Evolutionary conservation across 2,329 filamentous ascomycete genomes (phyloP).

Genomic region (Aspergillus piperis): DNA sequence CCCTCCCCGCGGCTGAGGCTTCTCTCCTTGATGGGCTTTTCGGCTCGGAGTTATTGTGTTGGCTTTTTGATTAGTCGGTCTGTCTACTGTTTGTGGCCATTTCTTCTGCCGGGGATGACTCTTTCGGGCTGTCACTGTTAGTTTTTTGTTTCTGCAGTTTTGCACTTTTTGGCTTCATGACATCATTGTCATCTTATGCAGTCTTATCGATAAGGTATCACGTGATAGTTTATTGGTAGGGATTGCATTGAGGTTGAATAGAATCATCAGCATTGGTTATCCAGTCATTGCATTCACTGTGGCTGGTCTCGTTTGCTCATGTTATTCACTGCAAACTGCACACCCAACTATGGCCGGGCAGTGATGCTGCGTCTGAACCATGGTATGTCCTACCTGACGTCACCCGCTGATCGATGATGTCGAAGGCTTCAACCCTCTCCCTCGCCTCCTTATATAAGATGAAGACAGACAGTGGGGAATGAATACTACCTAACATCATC

Average conservation of each 20-base stretch:
- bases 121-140: too few species aligned
- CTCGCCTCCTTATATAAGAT: neutral
- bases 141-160: neutral
- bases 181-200: neutral
- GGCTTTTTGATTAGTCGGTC: neutral
- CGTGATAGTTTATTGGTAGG: neutral
- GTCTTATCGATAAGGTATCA: conserved; percentile 3
- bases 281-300: neutral
- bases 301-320: neutral
- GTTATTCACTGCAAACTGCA: neutral
- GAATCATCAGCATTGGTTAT: neutral
- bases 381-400: conserved; percentile 7
- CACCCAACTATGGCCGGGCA: neutral
- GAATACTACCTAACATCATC: neutral
- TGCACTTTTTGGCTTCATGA: neutral
- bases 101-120: too few species aligned
- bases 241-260: too few species aligned
- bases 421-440: neutral
- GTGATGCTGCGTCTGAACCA: neutral
- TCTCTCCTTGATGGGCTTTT: too few species aligned
- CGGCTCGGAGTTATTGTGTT: neutral
- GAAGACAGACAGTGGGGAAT: neutral
- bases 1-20: too few species aligned
- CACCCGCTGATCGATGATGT: conserved; percentile 12
- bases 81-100: too few species aligned